Evolutionary conservation across 768 basidiomycete genomes (phyloP).

Genomic region (Trametes coccinea): DNA sequence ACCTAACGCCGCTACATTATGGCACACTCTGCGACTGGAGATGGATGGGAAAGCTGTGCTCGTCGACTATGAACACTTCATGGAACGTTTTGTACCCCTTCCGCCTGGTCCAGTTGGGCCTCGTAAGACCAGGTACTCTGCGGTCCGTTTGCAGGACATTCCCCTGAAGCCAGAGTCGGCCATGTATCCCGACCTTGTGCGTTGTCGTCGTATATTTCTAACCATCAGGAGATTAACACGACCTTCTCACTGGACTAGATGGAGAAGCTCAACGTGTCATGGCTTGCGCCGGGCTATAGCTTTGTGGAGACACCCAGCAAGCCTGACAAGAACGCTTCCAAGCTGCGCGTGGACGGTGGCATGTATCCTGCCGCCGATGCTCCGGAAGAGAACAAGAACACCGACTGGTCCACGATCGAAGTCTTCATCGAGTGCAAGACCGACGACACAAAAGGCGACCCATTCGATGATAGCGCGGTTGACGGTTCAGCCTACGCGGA

Average conservation of each 20-base stretch:
- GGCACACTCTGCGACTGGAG: background rate
- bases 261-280: background rate
- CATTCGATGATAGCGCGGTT: background rate
- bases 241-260: too few species aligned
- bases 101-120: background rate
- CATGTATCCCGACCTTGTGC: background rate
- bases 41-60: background rate
- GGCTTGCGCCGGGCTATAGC: background rate
- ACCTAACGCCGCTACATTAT: too few species aligned
- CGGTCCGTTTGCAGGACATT: background rate
- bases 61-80: background rate
- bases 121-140: background rate
- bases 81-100: background rate
- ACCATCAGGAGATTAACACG: too few species aligned
- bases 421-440: conserved; percentile 11
- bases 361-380: background rate
- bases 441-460: background rate
- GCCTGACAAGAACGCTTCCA: background rate
- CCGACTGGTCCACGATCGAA: conserved; percentile 4
- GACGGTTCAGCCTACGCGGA: background rate
- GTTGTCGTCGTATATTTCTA: background rate
- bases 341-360: background rate
- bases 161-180: background rate
- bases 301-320: background rate
- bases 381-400: background rate